Evolutionary conservation across 768 basidiomycete genomes (phyloP), one percentile per base, ranked within the genome.

Genomic region (Erythrobasidium yunnanense): DNA sequence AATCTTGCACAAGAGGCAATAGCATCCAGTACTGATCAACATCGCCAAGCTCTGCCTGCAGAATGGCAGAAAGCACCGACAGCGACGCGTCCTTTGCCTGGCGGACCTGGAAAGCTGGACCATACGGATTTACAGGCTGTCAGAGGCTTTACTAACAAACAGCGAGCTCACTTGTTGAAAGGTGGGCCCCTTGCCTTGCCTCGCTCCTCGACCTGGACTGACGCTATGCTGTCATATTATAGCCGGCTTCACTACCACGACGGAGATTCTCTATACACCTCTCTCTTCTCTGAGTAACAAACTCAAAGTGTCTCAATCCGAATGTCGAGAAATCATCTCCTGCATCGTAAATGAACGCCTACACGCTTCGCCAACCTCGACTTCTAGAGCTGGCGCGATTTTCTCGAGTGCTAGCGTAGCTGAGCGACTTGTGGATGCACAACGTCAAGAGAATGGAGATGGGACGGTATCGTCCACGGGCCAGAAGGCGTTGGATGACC

Each of bases 251-350:
- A 68, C 33, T 2, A 53, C 62, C 6, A 47, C 58, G 4, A 29
- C 35, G 17, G 67, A 68, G 49, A 51, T 63, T n/a, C 62, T 68
- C 45, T 47, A 50, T 42, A 52, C 47, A 4, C 67, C 67, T 42
- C 49, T 51, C 13, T 18, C 4, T 6, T 20, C 67, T 6, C 29
- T 68, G 22, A 42, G 32, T 20, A 49, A 68, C 17, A 53, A 54
- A n/a, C 27, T 58, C 13, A 51, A 63, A 23, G 22, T 68, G 13
- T 32, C 56, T 17, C 34, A 35, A 32, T 8, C n/a, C 22, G 56
- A 58, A 47, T 58, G 56, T 58, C 17, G 38, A 23, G 56, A n/a
- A 5, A 27, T 58, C 6, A 25, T 58, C n/a, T 18, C 27, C 34
- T 23, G 23, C 23, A 46, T 58, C 22, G 56, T 58, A 8, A 20